Conservation (phyloP, 2,329 filamentous ascomycete genomes). For the Fusarium brachygibbosum region DNA sequence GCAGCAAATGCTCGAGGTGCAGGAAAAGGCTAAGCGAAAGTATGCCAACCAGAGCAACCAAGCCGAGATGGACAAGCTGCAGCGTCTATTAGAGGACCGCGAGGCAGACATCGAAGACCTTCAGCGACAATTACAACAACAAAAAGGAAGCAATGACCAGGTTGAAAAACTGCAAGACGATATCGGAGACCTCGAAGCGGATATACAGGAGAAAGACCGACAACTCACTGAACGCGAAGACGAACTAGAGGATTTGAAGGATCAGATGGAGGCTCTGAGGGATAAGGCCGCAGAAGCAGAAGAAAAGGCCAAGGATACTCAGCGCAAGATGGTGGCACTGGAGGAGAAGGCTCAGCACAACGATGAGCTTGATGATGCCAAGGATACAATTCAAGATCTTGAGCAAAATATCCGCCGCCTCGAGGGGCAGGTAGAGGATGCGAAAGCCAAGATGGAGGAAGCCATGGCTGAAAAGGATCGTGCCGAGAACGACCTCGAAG, state of each 20-base stretch:
- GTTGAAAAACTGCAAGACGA: conserved; percentile 78
- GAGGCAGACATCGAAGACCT: conserved; percentile 73
- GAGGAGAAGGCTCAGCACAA: conserved; percentile 67
- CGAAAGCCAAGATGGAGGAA: conserved; percentile 67
- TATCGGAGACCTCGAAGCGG: conserved; percentile 80
- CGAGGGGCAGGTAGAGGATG: conserved; percentile 67
- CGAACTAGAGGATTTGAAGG: conserved; percentile 76
- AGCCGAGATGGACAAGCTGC: conserved; percentile 70
- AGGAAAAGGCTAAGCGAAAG: conserved; percentile 83
- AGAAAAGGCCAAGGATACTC: conserved; percentile 69
- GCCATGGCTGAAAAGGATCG: conserved; percentile 68
- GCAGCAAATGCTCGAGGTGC: conserved; percentile 83
- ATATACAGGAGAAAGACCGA: conserved; percentile 81
- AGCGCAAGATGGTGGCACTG: conserved; percentile 65
- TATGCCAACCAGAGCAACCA: conserved; percentile 79
- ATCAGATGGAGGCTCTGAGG: conserved; percentile 70
- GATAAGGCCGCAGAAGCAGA: conserved; percentile 66
- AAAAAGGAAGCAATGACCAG: conserved; percentile 69
- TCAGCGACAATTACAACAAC: conserved; percentile 69
- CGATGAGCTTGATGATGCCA: conserved; percentile 68
- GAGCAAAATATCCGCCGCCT: conserved; percentile 67
- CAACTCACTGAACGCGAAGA: conserved; percentile 81
- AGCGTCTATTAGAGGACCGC: conserved; percentile 68
- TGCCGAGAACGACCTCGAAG: conserved; percentile 71
- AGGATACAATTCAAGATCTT: conserved; percentile 70